These are phyloP conservation scores for Trichosporon sp. DNA, from an alignment of 1,284 basidiomycete species.

Conservation along the genomic window DNA sequence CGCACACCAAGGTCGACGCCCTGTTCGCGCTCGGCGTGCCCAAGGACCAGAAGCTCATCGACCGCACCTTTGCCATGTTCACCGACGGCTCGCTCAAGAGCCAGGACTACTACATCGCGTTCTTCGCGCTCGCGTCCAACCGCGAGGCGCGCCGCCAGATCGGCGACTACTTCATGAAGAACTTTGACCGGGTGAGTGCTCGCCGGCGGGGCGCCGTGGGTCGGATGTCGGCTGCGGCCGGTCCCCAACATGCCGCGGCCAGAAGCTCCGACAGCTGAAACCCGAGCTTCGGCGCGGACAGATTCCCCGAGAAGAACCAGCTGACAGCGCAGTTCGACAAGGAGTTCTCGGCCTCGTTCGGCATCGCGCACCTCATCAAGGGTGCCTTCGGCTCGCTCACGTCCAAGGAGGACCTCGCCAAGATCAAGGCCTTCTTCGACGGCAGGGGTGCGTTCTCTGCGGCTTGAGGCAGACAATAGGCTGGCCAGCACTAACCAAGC, in stretches of 20 bases:
- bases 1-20: slow-evolving; percentile 63
- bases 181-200: slow-evolving; percentile 60
- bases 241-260: no score
- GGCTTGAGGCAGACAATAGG: neutral
- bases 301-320: neutral
- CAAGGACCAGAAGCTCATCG: slow-evolving; percentile 50
- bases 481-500: neutral
- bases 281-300: neutral
- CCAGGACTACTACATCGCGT: slow-evolving; percentile 61
- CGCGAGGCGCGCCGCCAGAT: slow-evolving; percentile 36
- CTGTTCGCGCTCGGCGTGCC: slow-evolving; percentile 54
- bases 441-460: slow-evolving; percentile 40
- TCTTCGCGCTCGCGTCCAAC: slow-evolving; percentile 48
- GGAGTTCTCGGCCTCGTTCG: slow-evolving; percentile 66
- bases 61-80: slow-evolving; percentile 61
- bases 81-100: slow-evolving; percentile 56
- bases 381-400: slow-evolving; percentile 61
- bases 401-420: slow-evolving; percentile 64
- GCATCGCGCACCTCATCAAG: slow-evolving; percentile 51
- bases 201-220: neutral
- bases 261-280: neutral
- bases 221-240: no score
- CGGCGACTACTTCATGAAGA: slow-evolving; percentile 55
- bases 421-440: slow-evolving; percentile 64
- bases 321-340: slow-evolving; percentile 57